A percentile compares a stretch with the other conserved stretches of the same genome.
phyloP scores from a whole-genome alignment of 768 basidiomycete species.

The Naematelia encephala region DNA sequence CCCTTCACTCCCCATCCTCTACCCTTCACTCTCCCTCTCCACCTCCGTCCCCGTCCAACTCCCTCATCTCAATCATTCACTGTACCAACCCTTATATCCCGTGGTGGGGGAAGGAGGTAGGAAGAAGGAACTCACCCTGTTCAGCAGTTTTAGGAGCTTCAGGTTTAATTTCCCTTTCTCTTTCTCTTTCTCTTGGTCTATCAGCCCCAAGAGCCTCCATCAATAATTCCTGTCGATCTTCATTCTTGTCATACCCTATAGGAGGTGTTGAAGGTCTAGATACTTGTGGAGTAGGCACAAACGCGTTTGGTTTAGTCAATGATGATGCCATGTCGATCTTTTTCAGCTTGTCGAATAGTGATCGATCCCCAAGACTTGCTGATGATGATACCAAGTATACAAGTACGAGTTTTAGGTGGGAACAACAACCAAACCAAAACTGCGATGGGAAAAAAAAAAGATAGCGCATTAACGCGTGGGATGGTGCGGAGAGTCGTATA shows the following conservation, averaged over 20 bases:
- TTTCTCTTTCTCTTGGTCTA: constrained; percentile 1
- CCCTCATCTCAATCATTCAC: too few relatives aligned
- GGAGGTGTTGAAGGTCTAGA: constrained; percentile 4
- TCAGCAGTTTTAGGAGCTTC: constrained; percentile 9
- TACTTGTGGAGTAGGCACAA: constrained; percentile 5
- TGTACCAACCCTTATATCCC: too few relatives aligned
- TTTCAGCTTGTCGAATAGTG: neutral
- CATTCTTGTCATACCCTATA: constrained; percentile 9
- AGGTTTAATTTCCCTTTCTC: constrained; percentile 9
- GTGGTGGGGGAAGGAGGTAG: neutral
- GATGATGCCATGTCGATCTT: neutral
- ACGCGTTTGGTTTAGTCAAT: constrained; percentile 7
- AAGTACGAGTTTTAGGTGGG: neutral
- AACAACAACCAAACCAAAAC: neutral
- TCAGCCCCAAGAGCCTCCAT: constrained; percentile 13
- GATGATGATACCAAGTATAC: neutral
- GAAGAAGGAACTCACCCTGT: constrained; percentile 26
- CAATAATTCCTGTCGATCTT: constrained; percentile 19
- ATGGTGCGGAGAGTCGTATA: too few relatives aligned
- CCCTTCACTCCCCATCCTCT: neutral
- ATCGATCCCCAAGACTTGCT: neutral
- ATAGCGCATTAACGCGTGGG: neutral
- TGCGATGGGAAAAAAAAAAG: neutral
- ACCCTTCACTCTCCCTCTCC: neutral
- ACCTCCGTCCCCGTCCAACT: too few relatives aligned